Conservation (phyloP, 2,329 filamentous ascomycete species). For the Alternaria sp. region DNA sequence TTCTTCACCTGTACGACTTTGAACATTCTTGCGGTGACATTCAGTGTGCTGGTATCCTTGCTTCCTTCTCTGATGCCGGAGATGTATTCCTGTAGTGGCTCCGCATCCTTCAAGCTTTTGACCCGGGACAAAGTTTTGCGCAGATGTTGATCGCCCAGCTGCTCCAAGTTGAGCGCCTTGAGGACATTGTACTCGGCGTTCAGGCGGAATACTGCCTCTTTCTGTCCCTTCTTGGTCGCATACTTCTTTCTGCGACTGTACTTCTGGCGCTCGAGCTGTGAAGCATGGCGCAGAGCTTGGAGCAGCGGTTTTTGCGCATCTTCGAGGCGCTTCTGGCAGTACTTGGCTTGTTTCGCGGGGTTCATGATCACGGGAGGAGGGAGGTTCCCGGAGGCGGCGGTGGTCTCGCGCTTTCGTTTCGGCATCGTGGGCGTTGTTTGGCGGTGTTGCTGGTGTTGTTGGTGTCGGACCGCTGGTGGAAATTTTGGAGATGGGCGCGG, state of each 20-base stretch:
- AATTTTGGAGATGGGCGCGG: conserved; percentile 13
- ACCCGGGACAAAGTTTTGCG: conserved; percentile 63
- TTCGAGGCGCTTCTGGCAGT: conserved; percentile 54
- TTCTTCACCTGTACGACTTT: conserved; percentile 66
- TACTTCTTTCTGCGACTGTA: conserved; percentile 67
- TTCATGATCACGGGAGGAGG: background rate
- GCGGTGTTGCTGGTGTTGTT: background rate
- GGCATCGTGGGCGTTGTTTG: conserved; percentile 28
- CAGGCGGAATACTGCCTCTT: conserved; percentile 61
- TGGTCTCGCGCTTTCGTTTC: conserved; percentile 43
- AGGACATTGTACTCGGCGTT: conserved; percentile 66
- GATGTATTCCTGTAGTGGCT: conserved; percentile 52
- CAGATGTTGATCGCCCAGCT: conserved; percentile 60
- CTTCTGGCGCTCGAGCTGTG: conserved; percentile 80
- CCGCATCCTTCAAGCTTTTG: conserved; percentile 61
- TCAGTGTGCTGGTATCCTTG: conserved; percentile 57
- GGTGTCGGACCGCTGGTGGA: conserved; percentile 3
- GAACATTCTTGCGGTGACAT: conserved; percentile 65
- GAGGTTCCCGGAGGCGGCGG: conserved; percentile 11
- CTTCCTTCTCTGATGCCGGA: conserved; percentile 47
- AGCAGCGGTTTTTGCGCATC: conserved; percentile 64
- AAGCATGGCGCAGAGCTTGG: conserved; percentile 72
- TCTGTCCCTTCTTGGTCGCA: conserved; percentile 55
- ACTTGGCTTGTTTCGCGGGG: conserved; percentile 26
- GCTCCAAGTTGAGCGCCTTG: conserved; percentile 62